A percentile compares a stretch with the other conserved stretches of the same genome.
These are phyloP conservation scores for Fusarium caatingaense DNA, from an alignment of 2,329 filamentous ascomycete genomes.

Conservation along the genomic window DNA sequence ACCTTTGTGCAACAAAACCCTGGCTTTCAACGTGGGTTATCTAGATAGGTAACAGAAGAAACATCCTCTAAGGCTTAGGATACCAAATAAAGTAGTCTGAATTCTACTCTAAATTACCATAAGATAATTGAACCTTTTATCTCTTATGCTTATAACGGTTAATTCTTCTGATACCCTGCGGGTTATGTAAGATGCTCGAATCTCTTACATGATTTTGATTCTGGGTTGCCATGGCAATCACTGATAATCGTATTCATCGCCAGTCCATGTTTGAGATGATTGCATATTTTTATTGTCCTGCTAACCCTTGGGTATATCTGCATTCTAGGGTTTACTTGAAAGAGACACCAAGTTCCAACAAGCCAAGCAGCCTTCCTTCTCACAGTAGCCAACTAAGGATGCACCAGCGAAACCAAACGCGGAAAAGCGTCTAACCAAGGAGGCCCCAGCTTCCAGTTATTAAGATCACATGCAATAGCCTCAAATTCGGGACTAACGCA, in stretches of 20 bases:
- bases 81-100: too few species aligned
- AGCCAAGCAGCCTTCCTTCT: background rate
- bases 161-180: too few species aligned
- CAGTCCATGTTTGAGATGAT: background rate
- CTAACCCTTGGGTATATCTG: background rate
- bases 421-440: constrained; percentile 43
- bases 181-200: too few species aligned
- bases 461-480: constrained; percentile 37
- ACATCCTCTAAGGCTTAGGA: too few species aligned
- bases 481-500: constrained; percentile 42
- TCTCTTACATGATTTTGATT: background rate
- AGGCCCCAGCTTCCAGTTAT: constrained; percentile 39
- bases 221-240: accelerated
- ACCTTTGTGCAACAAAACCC: background rate
- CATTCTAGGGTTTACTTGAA: background rate
- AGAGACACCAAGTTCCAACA: background rate
- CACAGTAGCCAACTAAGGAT: constrained; percentile 3
- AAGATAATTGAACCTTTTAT: too few species aligned
- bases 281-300: background rate
- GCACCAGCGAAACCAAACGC: constrained; percentile 30
- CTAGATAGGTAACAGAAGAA: too few species aligned
- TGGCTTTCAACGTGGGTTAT: too few species aligned
- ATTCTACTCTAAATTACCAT: too few species aligned
- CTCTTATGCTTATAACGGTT: too few species aligned
- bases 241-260: background rate